Evolutionary conservation across 805 yeast genomes (phyloP).

Genomic region (Ogataea trehalophila): DNA sequence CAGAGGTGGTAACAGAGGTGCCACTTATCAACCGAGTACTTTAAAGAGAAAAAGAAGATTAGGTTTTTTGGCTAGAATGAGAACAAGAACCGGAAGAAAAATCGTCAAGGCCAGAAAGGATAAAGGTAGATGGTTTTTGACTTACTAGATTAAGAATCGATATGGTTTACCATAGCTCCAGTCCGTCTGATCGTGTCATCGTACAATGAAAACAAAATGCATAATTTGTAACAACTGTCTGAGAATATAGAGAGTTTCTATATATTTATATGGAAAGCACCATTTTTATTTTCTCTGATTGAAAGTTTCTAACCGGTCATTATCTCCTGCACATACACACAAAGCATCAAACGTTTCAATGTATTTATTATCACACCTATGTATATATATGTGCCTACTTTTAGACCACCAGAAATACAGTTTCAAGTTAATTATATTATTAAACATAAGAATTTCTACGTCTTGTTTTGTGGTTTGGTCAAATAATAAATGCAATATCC

Average conservation of each 20-base stretch:
- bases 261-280: too few species aligned
- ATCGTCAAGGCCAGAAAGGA: constrained; percentile 71
- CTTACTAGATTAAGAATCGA: constrained; percentile 47
- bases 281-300: too few species aligned
- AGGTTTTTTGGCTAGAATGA: constrained; percentile 85
- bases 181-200: too few species aligned
- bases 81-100: constrained; percentile 69
- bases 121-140: constrained; percentile 91
- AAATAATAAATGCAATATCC: constrained; percentile 46
- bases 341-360: neutral
- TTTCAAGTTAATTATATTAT: neutral
- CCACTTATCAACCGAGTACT: constrained; percentile 91
- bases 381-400: neutral
- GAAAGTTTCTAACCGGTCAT: too few species aligned
- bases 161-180: neutral
- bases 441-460: neutral
- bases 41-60: constrained; percentile 82
- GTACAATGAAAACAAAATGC: too few species aligned
- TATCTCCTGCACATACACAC: constrained; percentile 5
- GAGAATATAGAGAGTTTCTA: too few species aligned
- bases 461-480: neutral
- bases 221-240: too few species aligned
- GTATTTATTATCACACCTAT: neutral
- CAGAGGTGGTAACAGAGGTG: constrained; percentile 83
- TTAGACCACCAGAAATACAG: too few species aligned